Conservation (phyloP, 2,329 filamentous ascomycete genomes). For the Leptodontidium sp. region DNA sequence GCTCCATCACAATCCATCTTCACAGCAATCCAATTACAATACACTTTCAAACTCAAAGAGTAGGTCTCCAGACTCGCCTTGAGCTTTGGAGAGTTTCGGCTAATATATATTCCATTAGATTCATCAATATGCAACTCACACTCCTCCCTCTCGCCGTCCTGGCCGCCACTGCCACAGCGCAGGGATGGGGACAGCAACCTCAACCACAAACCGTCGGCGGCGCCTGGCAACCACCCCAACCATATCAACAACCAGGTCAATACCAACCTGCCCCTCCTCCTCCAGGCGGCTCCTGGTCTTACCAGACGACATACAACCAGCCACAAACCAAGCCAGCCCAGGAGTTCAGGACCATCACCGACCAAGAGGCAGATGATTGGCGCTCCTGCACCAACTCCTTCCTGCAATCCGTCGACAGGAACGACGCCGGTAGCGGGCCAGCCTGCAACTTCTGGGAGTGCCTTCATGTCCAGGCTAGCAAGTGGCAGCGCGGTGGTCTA, state of each 20-base stretch:
- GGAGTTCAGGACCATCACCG: background rate
- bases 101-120: background rate
- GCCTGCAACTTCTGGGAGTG: conserved; percentile 18
- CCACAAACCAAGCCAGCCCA: background rate
- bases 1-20: background rate
- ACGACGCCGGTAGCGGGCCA: background rate
- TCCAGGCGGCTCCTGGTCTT: conserved; percentile 8
- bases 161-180: background rate
- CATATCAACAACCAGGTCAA: background rate
- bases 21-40: background rate
- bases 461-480: conserved; percentile 7
- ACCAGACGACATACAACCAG: background rate
- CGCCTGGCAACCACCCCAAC: background rate
- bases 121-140: conserved; percentile 13
- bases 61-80: background rate
- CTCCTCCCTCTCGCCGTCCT: conserved; percentile 8
- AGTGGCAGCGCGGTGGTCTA: conserved; percentile 11
- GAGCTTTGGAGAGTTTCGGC: background rate
- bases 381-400: conserved; percentile 12
- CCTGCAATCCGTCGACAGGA: background rate
- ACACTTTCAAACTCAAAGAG: background rate
- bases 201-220: background rate
- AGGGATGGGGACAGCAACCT: background rate
- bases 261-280: background rate
- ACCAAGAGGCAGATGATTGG: conserved; percentile 8